A percentile compares a stretch with the other conserved stretches of the same genome.
Conservation (phyloP, 1,284 basidiomycete genomes). For the Boletus smithii region DNA sequence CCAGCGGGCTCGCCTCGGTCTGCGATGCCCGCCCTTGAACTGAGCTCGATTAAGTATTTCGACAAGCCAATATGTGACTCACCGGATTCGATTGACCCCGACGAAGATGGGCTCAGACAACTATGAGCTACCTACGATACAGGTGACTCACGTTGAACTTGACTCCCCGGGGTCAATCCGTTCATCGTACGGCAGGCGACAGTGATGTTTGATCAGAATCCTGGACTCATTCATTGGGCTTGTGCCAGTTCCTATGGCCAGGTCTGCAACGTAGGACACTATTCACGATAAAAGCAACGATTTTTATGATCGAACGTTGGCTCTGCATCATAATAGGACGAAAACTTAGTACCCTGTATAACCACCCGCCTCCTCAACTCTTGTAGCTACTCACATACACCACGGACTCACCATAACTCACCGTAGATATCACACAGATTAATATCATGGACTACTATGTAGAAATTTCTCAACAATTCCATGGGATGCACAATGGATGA, state of each 20-base stretch:
- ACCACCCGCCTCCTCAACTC: too few species aligned
- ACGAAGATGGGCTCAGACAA: background rate
- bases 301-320: too few species aligned
- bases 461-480: background rate
- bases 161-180: background rate
- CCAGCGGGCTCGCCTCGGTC: background rate
- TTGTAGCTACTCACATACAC: too few species aligned
- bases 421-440: constrained; percentile 7
- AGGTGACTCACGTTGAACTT: background rate
- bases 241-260: too few species aligned
- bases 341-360: too few species aligned
- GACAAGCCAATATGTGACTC: constrained; percentile 23
- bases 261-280: too few species aligned
- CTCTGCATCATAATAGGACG: too few species aligned
- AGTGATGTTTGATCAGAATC: background rate
- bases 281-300: background rate
- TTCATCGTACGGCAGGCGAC: background rate
- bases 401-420: constrained; percentile 9
- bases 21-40: constrained; percentile 1
- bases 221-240: too few species aligned
- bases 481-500: constrained; percentile 2
- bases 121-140: background rate
- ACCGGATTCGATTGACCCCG: constrained; percentile 16
- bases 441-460: background rate
- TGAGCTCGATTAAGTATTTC: constrained; percentile 5